Evolutionary conservation across 306 rosid species (phyloP).

Genomic region (Gillenia trifoliata): DNA sequence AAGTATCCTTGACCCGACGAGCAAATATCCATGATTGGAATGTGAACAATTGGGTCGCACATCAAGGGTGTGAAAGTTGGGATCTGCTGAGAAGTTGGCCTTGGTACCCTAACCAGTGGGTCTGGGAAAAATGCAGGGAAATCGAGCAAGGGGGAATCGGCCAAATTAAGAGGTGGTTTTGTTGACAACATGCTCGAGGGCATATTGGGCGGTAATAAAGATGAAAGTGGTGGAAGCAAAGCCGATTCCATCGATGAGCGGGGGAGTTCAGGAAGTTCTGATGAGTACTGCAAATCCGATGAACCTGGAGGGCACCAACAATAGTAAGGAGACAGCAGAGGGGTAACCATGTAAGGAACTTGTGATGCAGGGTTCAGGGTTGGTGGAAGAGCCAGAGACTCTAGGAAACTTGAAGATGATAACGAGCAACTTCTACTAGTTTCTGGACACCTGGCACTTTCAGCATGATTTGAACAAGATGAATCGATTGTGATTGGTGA

Average conservation of each 20-base stretch:
- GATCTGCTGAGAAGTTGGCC: conserved; percentile 74
- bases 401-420: conserved; percentile 51
- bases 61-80: conserved; percentile 86
- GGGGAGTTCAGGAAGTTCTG: conserved; percentile 38
- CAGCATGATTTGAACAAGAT: conserved; percentile 28
- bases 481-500: conserved; percentile 28
- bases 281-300: conserved; percentile 43
- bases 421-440: conserved; percentile 23
- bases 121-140: conserved; percentile 82
- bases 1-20: conserved; percentile 92
- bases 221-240: conserved; percentile 54
- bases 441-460: conserved; percentile 39
- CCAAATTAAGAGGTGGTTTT: conserved; percentile 46
- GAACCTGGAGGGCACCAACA: conserved; percentile 87
- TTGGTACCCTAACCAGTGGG: conserved; percentile 59
- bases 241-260: conserved; percentile 24
- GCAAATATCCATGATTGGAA: conserved; percentile 86
- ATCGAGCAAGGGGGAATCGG: conserved; percentile 42
- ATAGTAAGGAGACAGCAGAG: conserved; percentile 80
- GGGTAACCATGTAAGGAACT: conserved; percentile 41
- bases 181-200: conserved; percentile 57
- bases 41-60: conserved; percentile 90
- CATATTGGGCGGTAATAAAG: conserved; percentile 53
- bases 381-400: conserved; percentile 46
- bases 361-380: conserved; percentile 39